Percentiles rank a stretch among this genome's conserved stretches.
Evolutionary conservation across 805 yeast species (phyloP).

Genomic region (Yamadazyma sp.): DNA sequence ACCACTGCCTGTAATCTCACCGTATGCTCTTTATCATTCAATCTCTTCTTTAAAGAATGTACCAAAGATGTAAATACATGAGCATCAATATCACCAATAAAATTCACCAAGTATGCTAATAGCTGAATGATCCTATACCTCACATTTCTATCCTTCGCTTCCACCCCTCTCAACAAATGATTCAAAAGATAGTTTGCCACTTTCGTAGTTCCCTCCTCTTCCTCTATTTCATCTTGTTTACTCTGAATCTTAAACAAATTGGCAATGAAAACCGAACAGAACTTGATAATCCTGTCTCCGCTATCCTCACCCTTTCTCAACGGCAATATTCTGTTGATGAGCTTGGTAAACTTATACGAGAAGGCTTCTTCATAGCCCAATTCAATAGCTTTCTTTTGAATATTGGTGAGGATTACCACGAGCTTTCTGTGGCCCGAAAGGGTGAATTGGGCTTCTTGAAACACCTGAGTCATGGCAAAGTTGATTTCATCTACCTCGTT

Average conservation of each 20-base stretch:
- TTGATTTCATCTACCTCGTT: slow-evolving; percentile 23
- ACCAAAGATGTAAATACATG: slow-evolving; percentile 64
- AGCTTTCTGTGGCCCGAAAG: slow-evolving; percentile 78
- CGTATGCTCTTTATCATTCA: slow-evolving; percentile 71
- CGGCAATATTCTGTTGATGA: slow-evolving; percentile 64
- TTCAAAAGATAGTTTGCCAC: slow-evolving; percentile 53
- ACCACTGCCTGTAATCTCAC: slow-evolving; percentile 85
- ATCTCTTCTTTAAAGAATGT: slow-evolving; percentile 58
- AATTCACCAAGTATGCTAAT: slow-evolving; percentile 66
- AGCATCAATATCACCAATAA: slow-evolving; percentile 73
- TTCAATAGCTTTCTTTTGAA: slow-evolving; percentile 55
- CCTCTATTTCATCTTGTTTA: slow-evolving; percentile 12
- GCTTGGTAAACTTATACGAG: slow-evolving; percentile 54
- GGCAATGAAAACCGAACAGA: slow-evolving; percentile 59
- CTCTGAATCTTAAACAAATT: slow-evolving; percentile 32
- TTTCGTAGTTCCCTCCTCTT: slow-evolving; percentile 20
- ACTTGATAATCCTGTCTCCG: slow-evolving; percentile 76
- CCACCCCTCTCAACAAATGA: slow-evolving; percentile 75
- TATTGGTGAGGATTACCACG: slow-evolving; percentile 57
- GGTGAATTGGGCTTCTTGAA: slow-evolving; percentile 76
- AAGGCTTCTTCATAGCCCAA: slow-evolving; percentile 59
- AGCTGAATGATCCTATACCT: slow-evolving; percentile 79
- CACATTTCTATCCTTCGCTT: slow-evolving; percentile 73
- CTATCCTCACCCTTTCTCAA: slow-evolving; percentile 66
- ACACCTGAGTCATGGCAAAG: slow-evolving; percentile 59